A percentile compares a stretch with the other conserved stretches of the same genome.
Conservation (phyloP, 768 basidiomycete species). For the Termitomyces sp. region DNA sequence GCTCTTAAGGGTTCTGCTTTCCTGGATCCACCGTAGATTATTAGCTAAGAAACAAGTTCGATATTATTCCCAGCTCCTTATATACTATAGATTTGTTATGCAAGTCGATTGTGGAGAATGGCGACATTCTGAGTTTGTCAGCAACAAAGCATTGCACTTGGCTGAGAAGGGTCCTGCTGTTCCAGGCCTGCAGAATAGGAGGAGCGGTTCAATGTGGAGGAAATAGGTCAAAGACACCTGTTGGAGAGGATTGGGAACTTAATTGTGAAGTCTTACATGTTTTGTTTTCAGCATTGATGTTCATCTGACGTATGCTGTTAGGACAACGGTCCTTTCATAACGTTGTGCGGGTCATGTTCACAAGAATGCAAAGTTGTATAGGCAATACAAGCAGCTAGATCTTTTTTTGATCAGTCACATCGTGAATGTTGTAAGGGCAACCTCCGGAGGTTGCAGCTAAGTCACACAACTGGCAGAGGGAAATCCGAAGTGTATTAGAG, state of each 20-base stretch:
- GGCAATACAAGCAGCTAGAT: no score
- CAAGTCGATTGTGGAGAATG: no score
- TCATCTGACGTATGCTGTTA: constrained; percentile 20
- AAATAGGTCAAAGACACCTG: constrained; percentile 44
- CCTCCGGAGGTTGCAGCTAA: no score
- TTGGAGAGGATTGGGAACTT: constrained; percentile 75
- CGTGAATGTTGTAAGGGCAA: no score
- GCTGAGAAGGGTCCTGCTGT: constrained; percentile 5
- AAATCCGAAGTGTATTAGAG: no score
- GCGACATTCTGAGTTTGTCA: neutral
- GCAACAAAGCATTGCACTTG: constrained; percentile 3
- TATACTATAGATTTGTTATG: no score
- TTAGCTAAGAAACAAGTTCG: neutral
- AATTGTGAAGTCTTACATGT: constrained; percentile 88
- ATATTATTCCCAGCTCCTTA: neutral
- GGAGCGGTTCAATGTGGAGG: neutral
- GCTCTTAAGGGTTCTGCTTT: neutral
- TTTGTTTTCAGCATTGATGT: constrained; percentile 3
- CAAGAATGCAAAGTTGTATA: no score
- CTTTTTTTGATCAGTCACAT: neutral
- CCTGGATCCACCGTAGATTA: neutral
- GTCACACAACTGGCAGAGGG: no score
- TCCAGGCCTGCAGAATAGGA: neutral
- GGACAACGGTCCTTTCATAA: constrained; percentile 77
- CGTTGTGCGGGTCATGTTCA: constrained; percentile 75